Evolutionary conservation across 2,329 filamentous ascomycete species (phyloP).

Genomic region (Neofusicoccum kwambonambiense): DNA sequence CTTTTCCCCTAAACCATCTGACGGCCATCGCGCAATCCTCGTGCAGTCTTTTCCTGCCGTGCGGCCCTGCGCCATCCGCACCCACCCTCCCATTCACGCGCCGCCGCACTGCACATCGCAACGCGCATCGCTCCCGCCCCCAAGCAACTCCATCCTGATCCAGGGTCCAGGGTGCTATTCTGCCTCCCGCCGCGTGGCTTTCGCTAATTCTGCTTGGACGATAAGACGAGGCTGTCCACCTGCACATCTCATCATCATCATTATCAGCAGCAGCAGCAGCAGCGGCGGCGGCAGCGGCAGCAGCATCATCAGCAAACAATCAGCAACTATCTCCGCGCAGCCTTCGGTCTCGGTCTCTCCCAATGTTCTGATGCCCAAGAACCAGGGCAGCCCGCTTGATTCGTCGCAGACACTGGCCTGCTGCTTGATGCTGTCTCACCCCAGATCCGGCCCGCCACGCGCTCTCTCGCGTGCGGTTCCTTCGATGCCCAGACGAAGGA

Average conservation of each 20-base stretch:
- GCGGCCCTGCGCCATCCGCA: neutral
- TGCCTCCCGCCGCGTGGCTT: neutral
- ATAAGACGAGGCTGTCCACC: slow-evolving; percentile 16
- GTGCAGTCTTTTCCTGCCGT: neutral
- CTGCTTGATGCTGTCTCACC: neutral
- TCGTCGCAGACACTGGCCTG: neutral
- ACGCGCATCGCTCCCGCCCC: neutral
- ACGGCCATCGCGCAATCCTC: too few relatives aligned
- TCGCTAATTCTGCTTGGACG: slow-evolving; percentile 12
- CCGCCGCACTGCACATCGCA: neutral
- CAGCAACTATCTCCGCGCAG: neutral
- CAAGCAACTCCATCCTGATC: neutral
- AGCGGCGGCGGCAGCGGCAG: neutral
- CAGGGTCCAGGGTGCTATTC: neutral
- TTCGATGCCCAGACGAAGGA: neutral
- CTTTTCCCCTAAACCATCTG: too few relatives aligned
- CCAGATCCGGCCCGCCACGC: neutral
- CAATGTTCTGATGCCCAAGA: neutral
- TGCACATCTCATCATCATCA: neutral
- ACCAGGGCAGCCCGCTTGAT: neutral
- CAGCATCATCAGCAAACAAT: neutral
- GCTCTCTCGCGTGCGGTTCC: neutral
- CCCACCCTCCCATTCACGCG: too few relatives aligned
- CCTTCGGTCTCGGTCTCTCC: slow-evolving; percentile 1
- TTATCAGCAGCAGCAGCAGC: neutral